These are phyloP conservation scores for Nepenthes gracilis DNA, from an alignment of 148 eudicot species.

Conservation along the genomic window DNA sequence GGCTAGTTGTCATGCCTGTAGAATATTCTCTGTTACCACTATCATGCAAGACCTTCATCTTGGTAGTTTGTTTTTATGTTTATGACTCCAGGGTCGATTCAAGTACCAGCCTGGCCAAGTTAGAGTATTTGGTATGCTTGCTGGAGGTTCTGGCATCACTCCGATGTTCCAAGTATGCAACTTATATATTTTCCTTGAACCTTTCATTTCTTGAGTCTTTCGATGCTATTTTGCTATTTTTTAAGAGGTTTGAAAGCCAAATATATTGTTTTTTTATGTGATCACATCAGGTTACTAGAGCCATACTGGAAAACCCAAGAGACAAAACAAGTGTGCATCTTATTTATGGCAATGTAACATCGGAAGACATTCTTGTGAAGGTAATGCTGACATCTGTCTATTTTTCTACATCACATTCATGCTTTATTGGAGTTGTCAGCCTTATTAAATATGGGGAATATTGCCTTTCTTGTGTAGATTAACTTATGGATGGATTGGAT, in stretches of 20 bases:
- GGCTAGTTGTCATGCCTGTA: too few relatives aligned
- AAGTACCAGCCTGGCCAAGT: constrained; percentile 83
- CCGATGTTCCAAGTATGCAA: constrained; percentile 65
- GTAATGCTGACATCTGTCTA: constrained; percentile 18
- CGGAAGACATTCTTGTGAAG: constrained; percentile 80
- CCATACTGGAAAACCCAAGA: constrained; percentile 69
- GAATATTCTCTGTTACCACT: too few relatives aligned
- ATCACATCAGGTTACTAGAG: constrained; percentile 57
- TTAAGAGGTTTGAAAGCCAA: neutral
- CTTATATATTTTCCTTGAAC: neutral
- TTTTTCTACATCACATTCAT: neutral
- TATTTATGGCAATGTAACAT: constrained; percentile 72
- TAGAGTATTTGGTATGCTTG: constrained; percentile 87
- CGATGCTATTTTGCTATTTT: neutral
- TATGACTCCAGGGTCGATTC: constrained; percentile 58
- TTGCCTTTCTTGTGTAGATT: too few relatives aligned
- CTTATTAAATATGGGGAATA: too few relatives aligned
- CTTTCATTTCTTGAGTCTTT: neutral
- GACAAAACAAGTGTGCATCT: constrained; percentile 75
- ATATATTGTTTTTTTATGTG: constrained; percentile 1
- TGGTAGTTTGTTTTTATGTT: constrained; percentile 1
- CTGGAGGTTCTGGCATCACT: constrained; percentile 94
- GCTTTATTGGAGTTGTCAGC: too few relatives aligned
- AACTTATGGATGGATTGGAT: too few relatives aligned
- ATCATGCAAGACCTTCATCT: neutral